Evolutionary conservation across 139 green algal species (phyloP).

Genomic region (Pseudopediastrum boryanum): DNA sequence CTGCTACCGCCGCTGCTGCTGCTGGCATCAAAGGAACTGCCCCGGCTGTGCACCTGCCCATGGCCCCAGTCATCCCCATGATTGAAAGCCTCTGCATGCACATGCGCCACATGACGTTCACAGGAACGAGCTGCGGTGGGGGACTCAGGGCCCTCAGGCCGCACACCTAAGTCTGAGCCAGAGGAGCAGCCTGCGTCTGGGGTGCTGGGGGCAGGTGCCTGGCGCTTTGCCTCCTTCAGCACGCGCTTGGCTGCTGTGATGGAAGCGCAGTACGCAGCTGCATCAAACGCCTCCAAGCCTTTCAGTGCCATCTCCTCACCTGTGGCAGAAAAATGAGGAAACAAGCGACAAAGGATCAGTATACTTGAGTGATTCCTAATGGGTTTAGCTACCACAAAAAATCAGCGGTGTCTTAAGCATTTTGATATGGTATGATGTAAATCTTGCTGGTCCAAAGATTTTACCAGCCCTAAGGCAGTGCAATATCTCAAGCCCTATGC

Average conservation of each 20-base stretch:
- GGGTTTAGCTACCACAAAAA: too few species aligned
- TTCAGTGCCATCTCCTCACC: constrained; percentile 43
- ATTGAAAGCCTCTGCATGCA: constrained; percentile 24
- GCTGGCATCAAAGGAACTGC: background rate
- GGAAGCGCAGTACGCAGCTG: constrained; percentile 39
- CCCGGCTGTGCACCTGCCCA: background rate
- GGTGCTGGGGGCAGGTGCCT: background rate
- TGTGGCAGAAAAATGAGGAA: constrained; percentile 4
- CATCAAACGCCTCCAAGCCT: constrained; percentile 40
- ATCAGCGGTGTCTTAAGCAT: too few species aligned
- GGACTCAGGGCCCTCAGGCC: constrained; percentile 23
- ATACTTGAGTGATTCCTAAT: too few species aligned
- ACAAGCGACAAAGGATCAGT: too few species aligned
- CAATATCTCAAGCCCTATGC: too few species aligned
- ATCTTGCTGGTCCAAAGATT: too few species aligned
- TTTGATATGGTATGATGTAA: too few species aligned
- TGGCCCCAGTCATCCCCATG: too few species aligned
- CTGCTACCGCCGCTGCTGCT: background rate
- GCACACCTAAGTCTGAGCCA: constrained; percentile 20
- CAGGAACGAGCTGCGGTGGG: background rate
- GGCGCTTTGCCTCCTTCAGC: constrained; percentile 5
- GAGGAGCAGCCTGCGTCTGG: constrained; percentile 5
- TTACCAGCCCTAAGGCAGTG: too few species aligned
- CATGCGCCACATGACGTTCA: constrained; percentile 11
- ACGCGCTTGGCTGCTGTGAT: constrained; percentile 42